phyloP scores from a whole-genome alignment of 73 alveolate genomes.

The Paramecium octaurelia region DNA sequence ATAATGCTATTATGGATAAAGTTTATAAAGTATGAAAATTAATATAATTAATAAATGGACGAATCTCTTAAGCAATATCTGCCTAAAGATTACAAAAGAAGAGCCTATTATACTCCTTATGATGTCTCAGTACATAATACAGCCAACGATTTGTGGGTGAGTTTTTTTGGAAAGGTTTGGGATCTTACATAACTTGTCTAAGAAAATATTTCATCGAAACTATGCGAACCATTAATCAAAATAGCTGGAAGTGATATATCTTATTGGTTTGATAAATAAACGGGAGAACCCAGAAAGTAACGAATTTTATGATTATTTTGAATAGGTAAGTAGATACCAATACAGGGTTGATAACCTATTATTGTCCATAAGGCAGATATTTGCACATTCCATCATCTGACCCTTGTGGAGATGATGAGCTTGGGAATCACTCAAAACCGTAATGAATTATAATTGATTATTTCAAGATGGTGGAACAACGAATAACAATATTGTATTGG shows the following conservation, averaged over 20 bases:
- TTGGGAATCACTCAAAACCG: slow-evolving; percentile 18
- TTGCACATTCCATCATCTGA: slow-evolving; percentile 95
- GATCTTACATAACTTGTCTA: slow-evolving; percentile 86
- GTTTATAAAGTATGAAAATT: not conserved
- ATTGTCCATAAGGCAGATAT: slow-evolving; percentile 97
- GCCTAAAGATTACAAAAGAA: slow-evolving; percentile 77
- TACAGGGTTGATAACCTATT: slow-evolving; percentile 84
- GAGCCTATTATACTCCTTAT: slow-evolving; percentile 92
- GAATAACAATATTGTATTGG: slow-evolving; percentile 83
- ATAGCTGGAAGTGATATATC: slow-evolving; percentile 97
- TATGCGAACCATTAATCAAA: slow-evolving; percentile 88
- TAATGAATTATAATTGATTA: not conserved
- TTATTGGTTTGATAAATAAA: slow-evolving; percentile 97
- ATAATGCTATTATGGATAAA: not conserved
- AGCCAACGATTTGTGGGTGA: slow-evolving; percentile 94
- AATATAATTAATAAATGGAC: not conserved
- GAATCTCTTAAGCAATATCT: slow-evolving; percentile 44
- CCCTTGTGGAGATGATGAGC: slow-evolving; percentile 72
- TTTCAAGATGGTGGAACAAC: slow-evolving; percentile 94
- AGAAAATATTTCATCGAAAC: slow-evolving; percentile 67
- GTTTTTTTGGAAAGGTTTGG: slow-evolving; percentile 91
- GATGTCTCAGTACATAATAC: slow-evolving; percentile 93
- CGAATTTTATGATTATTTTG: not conserved
- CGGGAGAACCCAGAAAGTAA: slow-evolving; percentile 87
- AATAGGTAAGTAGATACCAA: slow-evolving; percentile 84